phyloP scores from a whole-genome alignment of 352 stramenopile species.

The Pythium periplocum region DNA sequence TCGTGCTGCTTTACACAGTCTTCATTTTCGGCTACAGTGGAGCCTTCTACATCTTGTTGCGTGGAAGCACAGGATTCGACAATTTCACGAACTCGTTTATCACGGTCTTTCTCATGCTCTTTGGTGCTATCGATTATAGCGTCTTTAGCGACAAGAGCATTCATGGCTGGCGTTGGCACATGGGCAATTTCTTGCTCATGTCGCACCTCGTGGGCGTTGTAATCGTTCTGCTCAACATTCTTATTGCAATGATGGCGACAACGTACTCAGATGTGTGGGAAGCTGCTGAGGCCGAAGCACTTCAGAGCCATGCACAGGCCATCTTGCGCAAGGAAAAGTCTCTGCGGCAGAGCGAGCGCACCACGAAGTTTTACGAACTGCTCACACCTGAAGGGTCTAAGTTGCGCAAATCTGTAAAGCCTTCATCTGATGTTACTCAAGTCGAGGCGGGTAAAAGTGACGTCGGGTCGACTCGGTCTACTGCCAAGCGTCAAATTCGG shows the following conservation, averaged over 20 bases:
- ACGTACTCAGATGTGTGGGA: constrained; percentile 57
- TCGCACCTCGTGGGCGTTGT: constrained; percentile 47
- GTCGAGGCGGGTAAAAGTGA: constrained; percentile 7
- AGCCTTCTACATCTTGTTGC: constrained; percentile 67
- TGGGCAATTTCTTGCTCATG: constrained; percentile 46
- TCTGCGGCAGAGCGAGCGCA: constrained; percentile 24
- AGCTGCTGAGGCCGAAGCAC: constrained; percentile 45
- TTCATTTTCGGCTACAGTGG: constrained; percentile 70
- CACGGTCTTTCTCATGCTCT: constrained; percentile 73
- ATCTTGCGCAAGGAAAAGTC: constrained; percentile 56
- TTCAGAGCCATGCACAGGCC: constrained; percentile 44
- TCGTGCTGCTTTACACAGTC: constrained; percentile 64
- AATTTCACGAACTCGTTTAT: constrained; percentile 60
- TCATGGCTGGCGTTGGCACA: constrained; percentile 41
- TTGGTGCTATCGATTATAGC: constrained; percentile 52
- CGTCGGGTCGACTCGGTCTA: constrained; percentile 16
- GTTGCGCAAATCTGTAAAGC: too few relatives aligned
- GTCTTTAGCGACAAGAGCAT: constrained; percentile 23
- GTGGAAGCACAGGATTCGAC: constrained; percentile 46
- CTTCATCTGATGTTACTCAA: too few relatives aligned
- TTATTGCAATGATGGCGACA: constrained; percentile 72
- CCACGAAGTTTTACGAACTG: constrained; percentile 32
- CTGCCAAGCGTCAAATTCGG: constrained; percentile 25
- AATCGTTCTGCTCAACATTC: constrained; percentile 63
- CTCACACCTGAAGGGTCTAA: constrained; percentile 7